Base-by-base conservation (phyloP, 225 moss, liverwort and hornwort genomes). In the Antitrichia curtipendula region DNA sequence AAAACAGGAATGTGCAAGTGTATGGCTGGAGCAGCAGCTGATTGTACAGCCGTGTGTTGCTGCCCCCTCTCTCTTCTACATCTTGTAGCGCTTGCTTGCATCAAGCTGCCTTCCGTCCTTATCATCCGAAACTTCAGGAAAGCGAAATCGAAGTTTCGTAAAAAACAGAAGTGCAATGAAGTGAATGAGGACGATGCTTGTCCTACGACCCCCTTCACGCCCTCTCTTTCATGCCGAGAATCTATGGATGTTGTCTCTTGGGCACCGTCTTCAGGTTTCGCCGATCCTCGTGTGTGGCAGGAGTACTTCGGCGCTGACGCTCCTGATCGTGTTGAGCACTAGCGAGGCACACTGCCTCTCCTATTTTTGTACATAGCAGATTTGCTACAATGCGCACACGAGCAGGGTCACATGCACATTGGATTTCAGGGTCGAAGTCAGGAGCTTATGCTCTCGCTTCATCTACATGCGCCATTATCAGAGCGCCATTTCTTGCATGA, bases 51-150 rank as follows among this genome's bases (percentile, higher is more conserved):
- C 65, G 96, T 99, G 45, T 99, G 98, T 85, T 98, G 98, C 84
- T 99, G 98, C 90, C 98, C 98, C 21, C 95, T 99, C n/a, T 97
- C 98, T 41, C 91, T 99, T 36, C 93, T 99, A 7, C 95, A 97
- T 53, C 96, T 99, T 18, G 88, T 99, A 63, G 95, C 95, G 40
- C 92, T 99, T 50, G 95, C 96, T 73, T 96, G 96, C 89, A 88
- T 99, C 81, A 97, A 97, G 87, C 50, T 99, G n/a, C 97, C 98
- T 50, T 86, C 92, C 34, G 91, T 93, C 32, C 75, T 96, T 12
- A 83, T 95, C 43, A 82, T 93, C 57, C 95, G 93, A 56, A 89
- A 88, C 31, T 83, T 94, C 79, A 88, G 77, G 53, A 94, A 90
- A 83, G 76, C 95, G 3, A 99, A 95, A 82, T 71, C 86, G 12